Evolutionary conservation across 257 asterid species (phyloP).

Genomic region (Solanum lignicaule): DNA sequence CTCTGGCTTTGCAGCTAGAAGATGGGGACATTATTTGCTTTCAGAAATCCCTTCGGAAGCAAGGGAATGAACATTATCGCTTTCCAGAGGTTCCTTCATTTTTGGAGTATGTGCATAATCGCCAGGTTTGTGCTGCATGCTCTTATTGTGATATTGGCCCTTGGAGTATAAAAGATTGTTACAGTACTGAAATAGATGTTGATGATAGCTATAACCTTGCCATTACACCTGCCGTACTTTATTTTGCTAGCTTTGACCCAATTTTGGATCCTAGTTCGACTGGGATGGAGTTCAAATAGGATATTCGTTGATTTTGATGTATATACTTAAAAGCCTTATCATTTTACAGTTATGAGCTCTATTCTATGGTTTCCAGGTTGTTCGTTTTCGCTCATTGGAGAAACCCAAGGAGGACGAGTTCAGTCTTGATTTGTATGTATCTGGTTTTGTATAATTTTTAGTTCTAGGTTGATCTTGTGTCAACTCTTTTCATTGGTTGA

Average conservation of each 20-base stretch:
- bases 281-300: background rate
- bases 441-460: background rate
- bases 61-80: slow-evolving; percentile 34
- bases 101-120: slow-evolving; percentile 67
- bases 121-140: slow-evolving; percentile 39
- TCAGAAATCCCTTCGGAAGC: slow-evolving; percentile 45
- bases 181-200: background rate
- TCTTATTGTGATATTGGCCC: background rate
- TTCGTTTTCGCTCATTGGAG: slow-evolving; percentile 70
- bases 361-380: slow-evolving; percentile 41
- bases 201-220: background rate
- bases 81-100: slow-evolving; percentile 64
- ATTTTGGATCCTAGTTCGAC: background rate
- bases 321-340: background rate
- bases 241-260: background rate
- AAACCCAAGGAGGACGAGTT: slow-evolving; percentile 86
- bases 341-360: background rate
- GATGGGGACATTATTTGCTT: slow-evolving; percentile 79
- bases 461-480: background rate
- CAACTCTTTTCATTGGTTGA: background rate
- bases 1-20: slow-evolving; percentile 42
- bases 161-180: background rate
- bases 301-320: background rate
- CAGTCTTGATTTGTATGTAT: slow-evolving; percentile 67
- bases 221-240: background rate